Evolutionary conservation across 2,329 filamentous ascomycete species (phyloP).

Genomic region (Chrysosporium keratinophilum): DNA sequence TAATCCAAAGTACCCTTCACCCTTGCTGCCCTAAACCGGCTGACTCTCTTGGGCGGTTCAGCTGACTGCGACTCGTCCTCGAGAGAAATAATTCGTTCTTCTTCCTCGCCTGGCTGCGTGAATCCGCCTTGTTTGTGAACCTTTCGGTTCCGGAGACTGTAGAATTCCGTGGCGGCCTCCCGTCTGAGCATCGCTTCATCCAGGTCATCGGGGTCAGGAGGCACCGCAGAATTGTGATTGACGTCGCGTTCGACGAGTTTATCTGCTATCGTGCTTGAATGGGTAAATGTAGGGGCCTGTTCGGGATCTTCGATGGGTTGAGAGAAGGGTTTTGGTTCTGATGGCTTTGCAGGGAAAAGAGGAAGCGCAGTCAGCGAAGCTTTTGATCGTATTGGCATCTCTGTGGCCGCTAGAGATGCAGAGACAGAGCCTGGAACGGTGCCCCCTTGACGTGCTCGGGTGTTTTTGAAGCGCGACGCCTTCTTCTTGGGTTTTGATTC

Average conservation of each 20-base stretch:
- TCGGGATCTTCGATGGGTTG: slow-evolving; percentile 25
- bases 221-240: slow-evolving; percentile 21
- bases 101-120: slow-evolving; percentile 57
- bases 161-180: slow-evolving; percentile 73
- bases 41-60: slow-evolving; percentile 30
- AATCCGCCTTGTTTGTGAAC: slow-evolving; percentile 79
- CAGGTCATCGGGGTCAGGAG: slow-evolving; percentile 52
- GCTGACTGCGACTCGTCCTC: slow-evolving; percentile 43
- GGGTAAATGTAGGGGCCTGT: slow-evolving; percentile 24
- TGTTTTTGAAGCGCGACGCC: slow-evolving; percentile 37
- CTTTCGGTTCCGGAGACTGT: slow-evolving; percentile 69
- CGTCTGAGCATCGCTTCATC: slow-evolving; percentile 63
- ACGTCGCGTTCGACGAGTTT: slow-evolving; percentile 45
- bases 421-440: slow-evolving; percentile 7
- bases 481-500: slow-evolving; percentile 26
- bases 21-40: slow-evolving; percentile 40
- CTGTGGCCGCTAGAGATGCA: slow-evolving; percentile 16
- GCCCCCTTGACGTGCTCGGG: slow-evolving; percentile 20
- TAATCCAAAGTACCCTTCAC: slow-evolving; percentile 21
- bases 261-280: slow-evolving; percentile 48
- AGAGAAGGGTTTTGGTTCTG: slow-evolving; percentile 31
- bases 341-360: slow-evolving; percentile 31
- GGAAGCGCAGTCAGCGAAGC: slow-evolving; percentile 18
- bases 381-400: slow-evolving; percentile 11
- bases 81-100: slow-evolving; percentile 51